phyloP scores from a whole-genome alignment of 495 filamentous ascomycete species.

The Elasticomyces elasticus region DNA sequence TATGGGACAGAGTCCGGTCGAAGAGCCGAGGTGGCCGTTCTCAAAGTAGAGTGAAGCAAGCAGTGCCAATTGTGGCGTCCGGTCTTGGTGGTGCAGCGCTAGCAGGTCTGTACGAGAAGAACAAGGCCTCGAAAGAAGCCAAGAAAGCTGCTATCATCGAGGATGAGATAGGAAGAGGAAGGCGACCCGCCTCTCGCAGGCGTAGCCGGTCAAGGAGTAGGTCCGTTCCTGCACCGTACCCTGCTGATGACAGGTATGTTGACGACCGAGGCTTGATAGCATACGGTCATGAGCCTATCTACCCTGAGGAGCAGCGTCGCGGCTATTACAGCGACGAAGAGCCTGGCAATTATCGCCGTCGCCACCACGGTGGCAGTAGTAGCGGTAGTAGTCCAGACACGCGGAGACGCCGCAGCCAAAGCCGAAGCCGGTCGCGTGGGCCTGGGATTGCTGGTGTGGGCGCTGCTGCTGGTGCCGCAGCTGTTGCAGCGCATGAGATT shows the following conservation, averaged over 20 bases:
- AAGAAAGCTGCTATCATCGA: slow-evolving; percentile 40
- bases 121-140: slow-evolving; percentile 57
- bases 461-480: slow-evolving; percentile 61
- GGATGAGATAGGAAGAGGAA: slow-evolving; percentile 44
- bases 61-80: slow-evolving; percentile 59
- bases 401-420: slow-evolving; percentile 35
- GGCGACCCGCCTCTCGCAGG: slow-evolving; percentile 43
- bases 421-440: slow-evolving; percentile 20
- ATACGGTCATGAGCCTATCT: slow-evolving; percentile 36
- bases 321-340: slow-evolving; percentile 27
- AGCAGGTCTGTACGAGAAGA: slow-evolving; percentile 71
- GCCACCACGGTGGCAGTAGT: slow-evolving; percentile 25
- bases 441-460: slow-evolving; percentile 52
- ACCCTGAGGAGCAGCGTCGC: slow-evolving; percentile 17
- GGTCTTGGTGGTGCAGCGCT: slow-evolving; percentile 70
- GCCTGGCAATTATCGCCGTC: slow-evolving; percentile 18
- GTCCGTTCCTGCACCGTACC: slow-evolving; percentile 19
- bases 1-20: slow-evolving; percentile 64
- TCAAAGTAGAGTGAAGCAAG: slow-evolving; percentile 49
- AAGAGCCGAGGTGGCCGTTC: slow-evolving; percentile 52
- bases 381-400: slow-evolving; percentile 30
- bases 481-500: slow-evolving; percentile 62
- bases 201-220: slow-evolving; percentile 23
- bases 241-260: slow-evolving; percentile 43
- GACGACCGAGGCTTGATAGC: slow-evolving; percentile 36